Evolutionary conservation across 73 alveolate species (phyloP), one percentile per base, ranked within the genome.

Genomic region (Symbiodinium pilosum): DNA sequence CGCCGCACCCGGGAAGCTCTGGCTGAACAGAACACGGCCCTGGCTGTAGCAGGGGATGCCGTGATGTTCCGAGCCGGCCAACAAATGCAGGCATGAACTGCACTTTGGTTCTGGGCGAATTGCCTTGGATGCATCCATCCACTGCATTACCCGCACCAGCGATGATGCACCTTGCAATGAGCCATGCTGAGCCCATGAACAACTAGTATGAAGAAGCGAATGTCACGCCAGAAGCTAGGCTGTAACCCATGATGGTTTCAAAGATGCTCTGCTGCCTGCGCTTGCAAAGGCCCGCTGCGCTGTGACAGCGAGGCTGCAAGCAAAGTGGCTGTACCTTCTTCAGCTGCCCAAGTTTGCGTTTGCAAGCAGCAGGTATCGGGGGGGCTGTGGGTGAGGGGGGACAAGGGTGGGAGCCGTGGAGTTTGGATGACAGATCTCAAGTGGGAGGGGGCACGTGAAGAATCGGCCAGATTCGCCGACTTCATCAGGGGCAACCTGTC

Each of bases 21-120:
- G 96, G 77, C 96, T 91, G 88, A 91, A 91, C 75, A 91, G 96
- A 68, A 91, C 96, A 39, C 96, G 96, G 87, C 96, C 96, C 96
- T 91, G 88, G 52, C 51, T 18, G 51, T n/a, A n/a, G n/a, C n/a
- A n/a, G n/a, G n/a, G 28, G 54, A 2, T 14, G 87, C 32, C 14
- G 43, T 6, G 26, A 21, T 14, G 9, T 34, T 39, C 24, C n/a
- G n/a, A n/a, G n/a, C n/a, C n/a, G n/a, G n/a, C n/a, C 32, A 64
- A 64, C 9, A 26, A 56, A 34, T 11, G 75, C 36, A 64, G n/a
- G n/a, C n/a, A n/a, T n/a, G n/a, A n/a, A n/a, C n/a, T n/a, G n/a
- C n/a, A n/a, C n/a, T n/a, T n/a, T n/a, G n/a, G n/a, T n/a, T n/a
- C n/a, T n/a, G n/a, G n/a, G n/a, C 14, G 59, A 47, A 6, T 14